Evolutionary conservation across 257 asterid species (phyloP).

Genomic region (Knoxia roxburghii): DNA sequence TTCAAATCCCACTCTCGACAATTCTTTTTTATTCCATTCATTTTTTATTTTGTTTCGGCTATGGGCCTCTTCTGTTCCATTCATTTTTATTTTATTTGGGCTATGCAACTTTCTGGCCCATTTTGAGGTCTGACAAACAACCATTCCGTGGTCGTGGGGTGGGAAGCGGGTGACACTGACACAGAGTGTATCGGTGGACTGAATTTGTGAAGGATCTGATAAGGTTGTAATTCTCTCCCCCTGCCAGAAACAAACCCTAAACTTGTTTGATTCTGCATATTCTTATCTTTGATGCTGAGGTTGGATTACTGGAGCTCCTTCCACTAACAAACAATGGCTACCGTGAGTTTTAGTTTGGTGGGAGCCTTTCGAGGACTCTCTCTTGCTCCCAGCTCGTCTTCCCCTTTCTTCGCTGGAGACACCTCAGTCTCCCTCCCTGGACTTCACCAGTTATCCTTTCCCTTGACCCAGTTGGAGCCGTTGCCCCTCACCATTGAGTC

Average conservation of each 20-base stretch:
- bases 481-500: slow-evolving; percentile 55
- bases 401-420: slow-evolving; percentile 56
- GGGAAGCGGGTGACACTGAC: too few species aligned
- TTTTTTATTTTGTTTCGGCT: too few species aligned
- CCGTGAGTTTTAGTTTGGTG: slow-evolving; percentile 53
- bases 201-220: not conserved
- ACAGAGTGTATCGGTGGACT: not conserved
- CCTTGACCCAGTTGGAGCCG: slow-evolving; percentile 35
- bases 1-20: slow-evolving; percentile 92
- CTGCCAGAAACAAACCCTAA: not conserved
- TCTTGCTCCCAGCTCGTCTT: slow-evolving; percentile 50
- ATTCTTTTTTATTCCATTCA: not conserved
- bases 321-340: slow-evolving; percentile 44
- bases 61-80: too few species aligned
- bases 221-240: too few species aligned
- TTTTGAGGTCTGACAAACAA: too few species aligned
- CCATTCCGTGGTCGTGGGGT: too few species aligned
- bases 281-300: not conserved
- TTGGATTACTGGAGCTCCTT: not conserved
- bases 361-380: slow-evolving; percentile 74
- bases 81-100: too few species aligned
- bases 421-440: slow-evolving; percentile 41
- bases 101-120: too few species aligned
- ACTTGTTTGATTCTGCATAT: too few species aligned
- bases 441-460: slow-evolving; percentile 40